These are phyloP conservation scores for Amauroascus verrucosus DNA, from an alignment of 2,329 filamentous ascomycete genomes.

Conservation along the genomic window DNA sequence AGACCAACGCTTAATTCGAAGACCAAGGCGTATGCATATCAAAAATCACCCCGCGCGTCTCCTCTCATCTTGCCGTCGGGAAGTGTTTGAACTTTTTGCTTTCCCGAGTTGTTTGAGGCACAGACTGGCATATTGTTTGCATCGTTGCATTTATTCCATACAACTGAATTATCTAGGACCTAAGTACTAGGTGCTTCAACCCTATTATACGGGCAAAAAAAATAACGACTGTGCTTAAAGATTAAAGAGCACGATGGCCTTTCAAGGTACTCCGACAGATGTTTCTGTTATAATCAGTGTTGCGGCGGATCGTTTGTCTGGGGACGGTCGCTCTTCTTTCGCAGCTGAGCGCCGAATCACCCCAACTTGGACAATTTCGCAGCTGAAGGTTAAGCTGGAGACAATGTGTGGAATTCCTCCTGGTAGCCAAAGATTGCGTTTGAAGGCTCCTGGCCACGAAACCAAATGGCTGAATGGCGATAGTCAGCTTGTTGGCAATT, in stretches of 20 bases:
- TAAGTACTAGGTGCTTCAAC: neutral
- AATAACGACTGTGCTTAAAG: neutral
- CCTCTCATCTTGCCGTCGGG: neutral
- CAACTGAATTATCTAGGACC: neutral
- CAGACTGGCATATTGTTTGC: neutral
- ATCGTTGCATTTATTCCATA: neutral
- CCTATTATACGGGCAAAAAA: neutral
- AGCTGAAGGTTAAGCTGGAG: constrained; percentile 79
- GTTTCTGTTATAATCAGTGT: constrained; percentile 33
- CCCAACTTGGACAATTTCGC: constrained; percentile 78
- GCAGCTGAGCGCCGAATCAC: constrained; percentile 83
- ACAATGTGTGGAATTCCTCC: constrained; percentile 87
- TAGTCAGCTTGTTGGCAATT: constrained; percentile 53
- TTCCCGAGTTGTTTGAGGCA: neutral
- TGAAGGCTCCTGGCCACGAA: constrained; percentile 54
- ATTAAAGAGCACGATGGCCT: constrained; percentile 19
- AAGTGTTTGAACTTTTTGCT: neutral
- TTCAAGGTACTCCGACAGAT: constrained; percentile 31
- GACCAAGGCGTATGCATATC: neutral
- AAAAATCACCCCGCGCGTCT: neutral
- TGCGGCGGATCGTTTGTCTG: constrained; percentile 16
- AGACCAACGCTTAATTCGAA: constrained; percentile 2
- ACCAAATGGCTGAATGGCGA: constrained; percentile 59
- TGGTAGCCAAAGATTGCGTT: constrained; percentile 60
- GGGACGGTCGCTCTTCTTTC: constrained; percentile 26